Evolutionary conservation across 2,329 filamentous ascomycete genomes (phyloP).

Genomic region (Colletotrichum neosansevieriae): DNA sequence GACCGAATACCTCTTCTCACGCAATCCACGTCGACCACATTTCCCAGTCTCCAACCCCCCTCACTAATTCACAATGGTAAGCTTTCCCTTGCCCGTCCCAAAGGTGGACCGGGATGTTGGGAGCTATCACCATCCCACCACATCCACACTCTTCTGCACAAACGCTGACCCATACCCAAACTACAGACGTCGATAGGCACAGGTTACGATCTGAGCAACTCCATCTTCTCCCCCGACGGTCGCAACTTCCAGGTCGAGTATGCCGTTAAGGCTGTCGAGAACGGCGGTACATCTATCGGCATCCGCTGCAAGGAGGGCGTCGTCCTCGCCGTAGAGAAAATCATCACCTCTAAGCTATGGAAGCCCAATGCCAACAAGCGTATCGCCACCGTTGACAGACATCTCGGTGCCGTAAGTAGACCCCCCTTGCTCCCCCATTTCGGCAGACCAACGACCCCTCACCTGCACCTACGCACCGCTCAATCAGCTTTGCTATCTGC

Average conservation of each 20-base stretch:
- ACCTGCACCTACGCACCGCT: constrained; percentile 1
- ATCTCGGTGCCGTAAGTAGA: constrained; percentile 86
- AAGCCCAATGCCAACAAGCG: constrained; percentile 97
- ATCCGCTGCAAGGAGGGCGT: constrained; percentile 98
- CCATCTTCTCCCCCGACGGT: constrained; percentile 98
- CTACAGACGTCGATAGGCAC: constrained; percentile 98
- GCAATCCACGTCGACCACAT: neutral
- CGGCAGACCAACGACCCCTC: constrained; percentile 4
- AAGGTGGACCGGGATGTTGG: constrained; percentile 22
- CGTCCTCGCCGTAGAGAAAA: constrained; percentile 95
- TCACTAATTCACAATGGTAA: constrained; percentile 49
- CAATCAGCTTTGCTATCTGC: too few species aligned
- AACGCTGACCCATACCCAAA: constrained; percentile 36
- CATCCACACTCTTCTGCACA: neutral
- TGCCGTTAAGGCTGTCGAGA: constrained; percentile 98
- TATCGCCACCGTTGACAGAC: constrained; percentile 93
- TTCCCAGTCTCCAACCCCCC: constrained; percentile 20
- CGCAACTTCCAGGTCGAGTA: constrained; percentile 99
- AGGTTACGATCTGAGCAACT: constrained; percentile 99
- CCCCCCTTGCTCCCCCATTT: neutral
- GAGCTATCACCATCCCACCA: constrained; percentile 21
- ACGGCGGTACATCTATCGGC: constrained; percentile 94
- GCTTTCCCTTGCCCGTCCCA: constrained; percentile 41
- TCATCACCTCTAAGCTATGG: constrained; percentile 93
- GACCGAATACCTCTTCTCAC: neutral